Evolutionary conservation across 1,139 yeast species (phyloP).

Genomic region (Suhomyces bolitotheri): DNA sequence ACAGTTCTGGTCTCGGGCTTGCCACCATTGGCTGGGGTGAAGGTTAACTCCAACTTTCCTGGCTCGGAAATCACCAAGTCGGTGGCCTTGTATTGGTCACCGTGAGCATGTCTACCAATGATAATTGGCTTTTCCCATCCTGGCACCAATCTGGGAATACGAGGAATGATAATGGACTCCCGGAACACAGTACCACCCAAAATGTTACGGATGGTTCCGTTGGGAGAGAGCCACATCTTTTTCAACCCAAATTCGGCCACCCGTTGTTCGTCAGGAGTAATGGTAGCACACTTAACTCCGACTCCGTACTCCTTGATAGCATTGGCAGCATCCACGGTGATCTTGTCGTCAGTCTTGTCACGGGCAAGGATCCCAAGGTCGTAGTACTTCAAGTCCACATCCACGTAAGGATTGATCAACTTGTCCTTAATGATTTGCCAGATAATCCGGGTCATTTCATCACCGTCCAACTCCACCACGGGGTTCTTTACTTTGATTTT

Average conservation of each 20-base stretch:
- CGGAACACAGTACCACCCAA: conserved; percentile 96
- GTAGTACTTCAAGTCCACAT: conserved; percentile 86
- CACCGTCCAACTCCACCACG: conserved; percentile 95
- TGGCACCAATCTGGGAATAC: conserved; percentile 86
- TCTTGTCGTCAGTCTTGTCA: conserved; percentile 84
- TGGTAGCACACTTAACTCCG: conserved; percentile 95
- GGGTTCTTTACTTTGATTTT: conserved; percentile 86
- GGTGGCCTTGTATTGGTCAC: conserved; percentile 95
- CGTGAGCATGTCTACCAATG: conserved; percentile 96
- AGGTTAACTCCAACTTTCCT: conserved; percentile 77
- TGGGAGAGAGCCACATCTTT: conserved; percentile 97
- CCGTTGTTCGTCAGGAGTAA: conserved; percentile 97
- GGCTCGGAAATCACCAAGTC: conserved; percentile 78
- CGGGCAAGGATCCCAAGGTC: conserved; percentile 85
- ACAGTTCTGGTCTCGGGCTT: conserved; percentile 58
- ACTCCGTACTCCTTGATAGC: conserved; percentile 89
- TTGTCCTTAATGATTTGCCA: conserved; percentile 84
- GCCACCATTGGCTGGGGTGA: conserved; percentile 73
- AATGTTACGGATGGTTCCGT: conserved; percentile 93
- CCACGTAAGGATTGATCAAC: conserved; percentile 80
- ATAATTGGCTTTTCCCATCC: conserved; percentile 94
- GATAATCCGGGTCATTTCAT: conserved; percentile 91
- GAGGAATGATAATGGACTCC: conserved; percentile 90
- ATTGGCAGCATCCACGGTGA: conserved; percentile 85
- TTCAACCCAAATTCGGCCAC: conserved; percentile 86